Base-by-base conservation (phyloP, 225 moss, liverwort and hornwort species). In the Anthoceros angustus region DNA sequence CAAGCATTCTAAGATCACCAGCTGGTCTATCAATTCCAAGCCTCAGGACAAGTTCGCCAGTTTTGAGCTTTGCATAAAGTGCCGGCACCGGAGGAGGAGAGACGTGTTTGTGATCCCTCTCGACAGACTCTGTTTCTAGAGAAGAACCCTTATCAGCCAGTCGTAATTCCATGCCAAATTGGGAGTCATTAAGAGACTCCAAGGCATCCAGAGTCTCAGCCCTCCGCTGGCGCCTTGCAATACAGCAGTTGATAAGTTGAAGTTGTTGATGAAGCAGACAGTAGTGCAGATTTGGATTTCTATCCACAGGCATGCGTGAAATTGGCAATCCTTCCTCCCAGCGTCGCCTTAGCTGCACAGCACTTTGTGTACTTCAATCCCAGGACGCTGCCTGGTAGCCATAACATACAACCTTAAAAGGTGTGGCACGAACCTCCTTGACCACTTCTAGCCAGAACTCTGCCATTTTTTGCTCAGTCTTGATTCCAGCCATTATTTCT, bases 391-490 rank as follows among this genome's bases (percentile, higher is more conserved):
- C 23, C 25, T 41, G 38, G 43, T 11, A 62, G 14, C 41, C 64
- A 42, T 38, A 32, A 32, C 24, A 40, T 65, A 10, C 32, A 25
- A 65, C 25, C 25, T 9, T n/a, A 65, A 40, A 9, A 63, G 25
- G 8, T 6, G 43, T 25, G 15, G 16, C 18, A n/a, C 45, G 50
- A 74, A 87, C 87, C 87, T 90, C 90, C 69, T 80, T 81, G 12
- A 88, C 77, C 42, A 90, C 94, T 78, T 87, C 90, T 39, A 88
- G 50, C 94, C 94, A 94, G 61, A 94, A 90, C 72, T 90, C 94
- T 60, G 83, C 84, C 87, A 90, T 94, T 69, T 81, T 80, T 72
- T 87, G 87, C 77, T 90, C 94, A 49, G 83, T 78, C 70, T 78
- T 94, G 32, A 94, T 84, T 25, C 86, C 83, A 70, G 90, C 94